Conservation (phyloP, 2,329 filamentous ascomycete species). For the Nannizziopsis barbatae region DNA sequence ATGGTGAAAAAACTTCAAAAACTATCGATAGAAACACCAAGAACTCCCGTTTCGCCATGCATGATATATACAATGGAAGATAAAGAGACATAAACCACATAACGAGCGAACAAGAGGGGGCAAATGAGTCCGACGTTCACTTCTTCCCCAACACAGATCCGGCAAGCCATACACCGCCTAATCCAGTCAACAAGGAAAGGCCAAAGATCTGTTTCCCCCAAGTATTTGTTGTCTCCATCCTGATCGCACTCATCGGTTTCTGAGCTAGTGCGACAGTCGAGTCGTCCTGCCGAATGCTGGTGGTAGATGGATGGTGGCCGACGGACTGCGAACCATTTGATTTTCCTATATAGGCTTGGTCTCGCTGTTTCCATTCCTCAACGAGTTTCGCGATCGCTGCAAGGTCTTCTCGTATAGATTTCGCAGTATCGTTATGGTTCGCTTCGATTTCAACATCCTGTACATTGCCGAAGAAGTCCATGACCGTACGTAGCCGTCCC, state of each 20-base stretch:
- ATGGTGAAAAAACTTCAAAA: too few species aligned
- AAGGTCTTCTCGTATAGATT: constrained; percentile 55
- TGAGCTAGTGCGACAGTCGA: background rate
- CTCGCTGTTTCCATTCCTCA: constrained; percentile 40
- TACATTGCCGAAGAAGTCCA: constrained; percentile 97
- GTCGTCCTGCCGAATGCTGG: background rate
- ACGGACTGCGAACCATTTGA: constrained; percentile 12
- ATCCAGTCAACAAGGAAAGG: constrained; percentile 20
- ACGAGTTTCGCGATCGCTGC: constrained; percentile 55
- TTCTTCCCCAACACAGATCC: constrained; percentile 12
- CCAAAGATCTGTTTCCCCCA: constrained; percentile 21
- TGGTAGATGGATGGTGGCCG: constrained; percentile 5
- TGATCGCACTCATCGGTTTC: constrained; percentile 15
- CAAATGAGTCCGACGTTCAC: background rate
- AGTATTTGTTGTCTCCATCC: constrained; percentile 17
- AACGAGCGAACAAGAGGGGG: background rate
- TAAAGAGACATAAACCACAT: constrained; percentile 2
- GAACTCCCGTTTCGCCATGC: too few species aligned
- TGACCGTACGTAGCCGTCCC: constrained; percentile 69
- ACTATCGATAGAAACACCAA: too few species aligned
- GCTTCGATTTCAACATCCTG: constrained; percentile 80
- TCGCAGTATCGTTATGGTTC: constrained; percentile 40
- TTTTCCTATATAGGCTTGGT: constrained; percentile 24
- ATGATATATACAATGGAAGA: background rate
- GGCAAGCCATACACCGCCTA: constrained; percentile 23